Percentiles rank a stretch among this genome's conserved stretches.
Evolutionary conservation across 2,329 filamentous ascomycete genomes (phyloP).

Genomic region (Exophiala spinifera): DNA sequence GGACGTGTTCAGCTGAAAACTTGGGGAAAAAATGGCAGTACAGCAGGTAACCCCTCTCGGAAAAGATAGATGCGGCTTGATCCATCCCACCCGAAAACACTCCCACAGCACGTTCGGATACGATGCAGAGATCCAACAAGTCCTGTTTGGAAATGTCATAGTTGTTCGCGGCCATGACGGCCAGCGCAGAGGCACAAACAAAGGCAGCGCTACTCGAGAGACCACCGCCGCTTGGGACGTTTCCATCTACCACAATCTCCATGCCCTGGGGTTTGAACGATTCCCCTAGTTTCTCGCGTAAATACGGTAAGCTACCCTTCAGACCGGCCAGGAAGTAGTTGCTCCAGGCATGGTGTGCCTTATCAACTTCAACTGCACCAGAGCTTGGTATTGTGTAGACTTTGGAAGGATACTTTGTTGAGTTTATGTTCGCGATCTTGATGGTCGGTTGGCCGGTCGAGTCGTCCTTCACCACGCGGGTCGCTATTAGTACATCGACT

Average conservation of each 20-base stretch:
- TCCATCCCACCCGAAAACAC: conserved; percentile 99
- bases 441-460: conserved; percentile 60
- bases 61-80: conserved; percentile 93
- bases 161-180: conserved; percentile 82
- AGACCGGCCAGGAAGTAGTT: conserved; percentile 98
- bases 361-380: conserved; percentile 73
- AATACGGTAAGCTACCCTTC: conserved; percentile 72
- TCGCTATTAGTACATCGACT: conserved; percentile 84
- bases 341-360: conserved; percentile 84
- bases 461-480: conserved; percentile 52
- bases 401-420: conserved; percentile 69
- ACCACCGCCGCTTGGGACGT: conserved; percentile 86
- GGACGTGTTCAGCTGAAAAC: conserved; percentile 72
- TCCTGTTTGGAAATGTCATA: conserved; percentile 84
- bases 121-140: conserved; percentile 86
- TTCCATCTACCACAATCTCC: conserved; percentile 86
- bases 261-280: conserved; percentile 70
- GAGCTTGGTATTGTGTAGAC: conserved; percentile 68
- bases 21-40: conserved; percentile 85
- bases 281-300: conserved; percentile 63
- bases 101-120: conserved; percentile 88
- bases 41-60: conserved; percentile 76
- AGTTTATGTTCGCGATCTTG: conserved; percentile 75
- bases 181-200: conserved; percentile 83
- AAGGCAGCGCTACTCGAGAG: conserved; percentile 93